Percentiles rank a stretch among this genome's conserved stretches.
phyloP scores from a whole-genome alignment of 306 rosid species.

The Lathyrus aphaca region DNA sequence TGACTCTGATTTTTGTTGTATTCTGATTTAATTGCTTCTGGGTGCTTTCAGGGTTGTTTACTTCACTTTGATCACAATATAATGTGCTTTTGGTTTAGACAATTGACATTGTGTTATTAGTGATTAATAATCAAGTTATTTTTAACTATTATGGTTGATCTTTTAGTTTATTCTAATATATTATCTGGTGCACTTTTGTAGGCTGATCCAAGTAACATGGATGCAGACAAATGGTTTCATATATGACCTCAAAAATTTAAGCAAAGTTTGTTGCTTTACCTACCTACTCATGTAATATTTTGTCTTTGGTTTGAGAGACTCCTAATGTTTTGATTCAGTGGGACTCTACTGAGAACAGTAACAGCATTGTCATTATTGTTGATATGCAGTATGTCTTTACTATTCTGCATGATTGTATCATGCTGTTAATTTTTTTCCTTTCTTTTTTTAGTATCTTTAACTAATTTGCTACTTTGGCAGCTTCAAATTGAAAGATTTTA shows the following conservation, averaged over 20 bases:
- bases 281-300: slow-evolving; percentile 39
- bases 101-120: slow-evolving; percentile 1
- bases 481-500: slow-evolving; percentile 16
- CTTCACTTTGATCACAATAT: slow-evolving; percentile 17
- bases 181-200: slow-evolving; percentile 49
- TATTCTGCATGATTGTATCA: slow-evolving; percentile 9
- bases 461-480: slow-evolving; percentile 32
- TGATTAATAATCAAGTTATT: slow-evolving; percentile 19
- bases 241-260: slow-evolving; percentile 66
- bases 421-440: background rate
- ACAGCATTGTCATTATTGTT: slow-evolving; percentile 6
- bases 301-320: slow-evolving; percentile 29
- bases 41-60: slow-evolving; percentile 18
- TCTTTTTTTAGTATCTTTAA: background rate
- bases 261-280: slow-evolving; percentile 76
- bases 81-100: background rate
- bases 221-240: slow-evolving; percentile 73
- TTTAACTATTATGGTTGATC: slow-evolving; percentile 13
- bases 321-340: slow-evolving; percentile 17
- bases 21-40: slow-evolving; percentile 19
- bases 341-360: slow-evolving; percentile 8
- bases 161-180: slow-evolving; percentile 31
- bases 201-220: slow-evolving; percentile 91
- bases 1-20: background rate
- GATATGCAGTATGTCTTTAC: slow-evolving; percentile 7